phyloP scores from a whole-genome alignment of 1,139 yeast species.

The Magnusiomyces suaveolens region DNA sequence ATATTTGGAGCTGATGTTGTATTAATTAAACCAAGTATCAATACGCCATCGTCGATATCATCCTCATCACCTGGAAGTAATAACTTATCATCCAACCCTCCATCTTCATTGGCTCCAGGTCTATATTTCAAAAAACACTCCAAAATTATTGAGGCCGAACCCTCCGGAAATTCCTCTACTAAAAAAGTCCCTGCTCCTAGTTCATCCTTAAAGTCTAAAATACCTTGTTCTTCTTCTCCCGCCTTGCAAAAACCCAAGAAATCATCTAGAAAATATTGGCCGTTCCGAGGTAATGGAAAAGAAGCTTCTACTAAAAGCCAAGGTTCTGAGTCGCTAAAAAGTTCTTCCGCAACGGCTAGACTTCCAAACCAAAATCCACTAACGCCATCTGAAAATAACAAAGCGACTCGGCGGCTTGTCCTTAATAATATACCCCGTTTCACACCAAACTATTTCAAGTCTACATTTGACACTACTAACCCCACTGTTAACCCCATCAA shows the following conservation, averaged over 20 bases:
- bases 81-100: not conserved
- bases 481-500: not conserved
- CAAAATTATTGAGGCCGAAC: not conserved
- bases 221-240: not conserved
- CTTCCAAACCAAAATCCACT: not conserved
- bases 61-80: not conserved
- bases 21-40: not conserved
- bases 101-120: not conserved
- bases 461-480: not conserved
- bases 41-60: not conserved
- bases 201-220: not conserved
- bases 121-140: not conserved
- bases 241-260: not conserved
- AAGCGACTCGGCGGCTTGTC: not conserved
- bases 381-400: not conserved
- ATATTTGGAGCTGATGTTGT: slow-evolving; percentile 29
- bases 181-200: not conserved
- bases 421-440: slow-evolving; percentile 1
- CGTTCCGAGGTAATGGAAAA: not conserved
- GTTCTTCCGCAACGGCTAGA: no score
- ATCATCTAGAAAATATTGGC: not conserved
- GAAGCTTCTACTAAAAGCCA: not conserved
- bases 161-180: not conserved
- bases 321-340: no score
- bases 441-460: not conserved